Base-by-base conservation (phyloP, 208 protist genomes). In the Perkinsela sp. region DNA sequence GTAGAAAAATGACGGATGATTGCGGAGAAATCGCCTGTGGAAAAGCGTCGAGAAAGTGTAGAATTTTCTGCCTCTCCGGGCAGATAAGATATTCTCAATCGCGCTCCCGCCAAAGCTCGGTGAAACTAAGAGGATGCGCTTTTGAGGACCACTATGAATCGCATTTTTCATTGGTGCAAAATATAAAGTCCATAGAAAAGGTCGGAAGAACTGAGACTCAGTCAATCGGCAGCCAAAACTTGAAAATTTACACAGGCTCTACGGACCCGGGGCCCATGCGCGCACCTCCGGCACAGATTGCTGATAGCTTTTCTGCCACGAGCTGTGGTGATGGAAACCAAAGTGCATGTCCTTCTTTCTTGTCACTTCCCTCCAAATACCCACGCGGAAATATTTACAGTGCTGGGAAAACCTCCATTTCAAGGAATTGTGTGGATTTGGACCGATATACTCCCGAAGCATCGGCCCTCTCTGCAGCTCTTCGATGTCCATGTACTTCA, bases 401-500 rank as follows among this genome's bases (percentile, higher is more conserved):
- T 91, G 76, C 75, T 90, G 85, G 30, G 85, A 89, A 74, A 90
- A 90, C 68, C 85, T 81, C 83, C 85, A 90, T 57, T 65, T 78
- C n/a, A 79, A 82, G 2, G 83, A 82, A 66, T 76, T 88, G 30
- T 83, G 79, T 30, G 85, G 83, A 73, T 90, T 90, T 74, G 82
- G 78, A n/a, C 85, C 85, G 15, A 90, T 83, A 70, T 88, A 90
- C 72, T 90, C 83, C 28, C 81, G 88, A 73, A 89, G 67, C 73
- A 80, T 80, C 1, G 80, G 83, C 2, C 85, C 85, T 0, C 85
- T 80, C 73, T 90, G 85, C 65, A 90, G 76, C 77, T 90, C 85
- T 68, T 90, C 85, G 48, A 90, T 88, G 72, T 88, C 86, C 80
- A 89, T 87, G 73, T 90, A 82, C 16, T 76, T 74, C 85, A 90